A percentile compares a stretch with the other conserved stretches of the same genome.
phyloP scores from a whole-genome alignment of 495 filamentous ascomycete species.

The Hypoxylon rickii region DNA sequence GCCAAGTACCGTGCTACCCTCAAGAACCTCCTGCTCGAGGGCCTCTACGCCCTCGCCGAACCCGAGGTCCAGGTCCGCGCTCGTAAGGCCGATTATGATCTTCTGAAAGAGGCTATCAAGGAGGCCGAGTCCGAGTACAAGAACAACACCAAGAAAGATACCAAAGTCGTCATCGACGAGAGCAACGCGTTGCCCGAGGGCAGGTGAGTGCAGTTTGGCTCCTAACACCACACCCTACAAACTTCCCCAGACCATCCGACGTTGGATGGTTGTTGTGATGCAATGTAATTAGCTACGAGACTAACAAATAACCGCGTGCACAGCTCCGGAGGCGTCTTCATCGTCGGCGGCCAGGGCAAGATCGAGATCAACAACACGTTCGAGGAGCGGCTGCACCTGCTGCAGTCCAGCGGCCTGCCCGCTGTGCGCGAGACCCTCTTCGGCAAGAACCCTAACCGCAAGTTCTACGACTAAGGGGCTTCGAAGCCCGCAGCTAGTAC shows the following conservation, averaged over 20 bases:
- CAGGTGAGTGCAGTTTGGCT: too few species aligned
- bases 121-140: constrained; percentile 81
- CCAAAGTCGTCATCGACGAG: constrained; percentile 71
- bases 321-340: constrained; percentile 81
- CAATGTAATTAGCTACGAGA: too few species aligned
- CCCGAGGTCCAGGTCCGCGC: constrained; percentile 70
- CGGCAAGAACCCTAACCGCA: constrained; percentile 89
- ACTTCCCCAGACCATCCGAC: too few species aligned
- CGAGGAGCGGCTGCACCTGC: constrained; percentile 83
- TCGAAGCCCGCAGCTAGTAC: too few species aligned
- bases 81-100: constrained; percentile 76
- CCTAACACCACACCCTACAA: too few species aligned
- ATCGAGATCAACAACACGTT: constrained; percentile 99
- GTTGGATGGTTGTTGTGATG: too few species aligned
- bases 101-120: constrained; percentile 74
- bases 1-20: constrained; percentile 73
- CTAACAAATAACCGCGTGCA: constrained; percentile 24
- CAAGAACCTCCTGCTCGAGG: constrained; percentile 84
- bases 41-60: constrained; percentile 85
- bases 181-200: constrained; percentile 77
- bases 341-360: constrained; percentile 84
- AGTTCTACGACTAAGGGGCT: constrained; percentile 85
- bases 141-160: constrained; percentile 66
- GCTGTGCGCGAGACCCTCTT: constrained; percentile 84
- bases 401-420: constrained; percentile 83